These are phyloP conservation scores for Zopfia rhizophila DNA, from an alignment of 2,329 filamentous ascomycete species.

Conservation along the genomic window DNA sequence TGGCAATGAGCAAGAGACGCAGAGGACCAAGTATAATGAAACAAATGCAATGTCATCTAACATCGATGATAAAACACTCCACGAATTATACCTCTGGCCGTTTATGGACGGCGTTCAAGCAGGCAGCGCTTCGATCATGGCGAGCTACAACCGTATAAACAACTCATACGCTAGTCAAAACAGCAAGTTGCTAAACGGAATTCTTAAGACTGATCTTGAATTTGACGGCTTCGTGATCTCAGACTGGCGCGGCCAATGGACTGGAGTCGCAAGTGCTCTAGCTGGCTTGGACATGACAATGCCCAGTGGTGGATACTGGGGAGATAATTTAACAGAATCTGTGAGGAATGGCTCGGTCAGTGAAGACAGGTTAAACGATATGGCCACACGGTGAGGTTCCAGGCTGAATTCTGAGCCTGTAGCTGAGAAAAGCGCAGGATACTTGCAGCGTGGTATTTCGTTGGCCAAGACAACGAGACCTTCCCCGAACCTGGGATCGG, in stretches of 20 bases:
- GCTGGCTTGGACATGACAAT: slow-evolving; percentile 61
- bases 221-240: slow-evolving; percentile 57
- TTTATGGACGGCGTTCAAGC: slow-evolving; percentile 70
- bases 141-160: slow-evolving; percentile 55
- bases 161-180: slow-evolving; percentile 47
- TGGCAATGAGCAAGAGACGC: slow-evolving; percentile 68
- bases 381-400: slow-evolving; percentile 45
- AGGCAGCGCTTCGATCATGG: slow-evolving; percentile 70
- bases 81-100: slow-evolving; percentile 74
- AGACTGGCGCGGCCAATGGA: slow-evolving; percentile 59
- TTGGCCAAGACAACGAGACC: slow-evolving; percentile 53
- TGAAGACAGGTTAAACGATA: slow-evolving; percentile 39
- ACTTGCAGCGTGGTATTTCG: slow-evolving; percentile 38
- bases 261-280: slow-evolving; percentile 57
- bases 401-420: too few species aligned
- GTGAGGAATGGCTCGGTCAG: slow-evolving; percentile 43
- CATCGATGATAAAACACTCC: slow-evolving; percentile 71
- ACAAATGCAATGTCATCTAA: slow-evolving; percentile 68
- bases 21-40: slow-evolving; percentile 52
- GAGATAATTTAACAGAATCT: slow-evolving; percentile 39
- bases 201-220: slow-evolving; percentile 63
- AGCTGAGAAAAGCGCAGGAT: too few species aligned
- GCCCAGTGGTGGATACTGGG: slow-evolving; percentile 46
- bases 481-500: slow-evolving; percentile 46
- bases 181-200: slow-evolving; percentile 58